phyloP scores from a whole-genome alignment of 257 asterid genomes.

The Capsicum pubescens region DNA sequence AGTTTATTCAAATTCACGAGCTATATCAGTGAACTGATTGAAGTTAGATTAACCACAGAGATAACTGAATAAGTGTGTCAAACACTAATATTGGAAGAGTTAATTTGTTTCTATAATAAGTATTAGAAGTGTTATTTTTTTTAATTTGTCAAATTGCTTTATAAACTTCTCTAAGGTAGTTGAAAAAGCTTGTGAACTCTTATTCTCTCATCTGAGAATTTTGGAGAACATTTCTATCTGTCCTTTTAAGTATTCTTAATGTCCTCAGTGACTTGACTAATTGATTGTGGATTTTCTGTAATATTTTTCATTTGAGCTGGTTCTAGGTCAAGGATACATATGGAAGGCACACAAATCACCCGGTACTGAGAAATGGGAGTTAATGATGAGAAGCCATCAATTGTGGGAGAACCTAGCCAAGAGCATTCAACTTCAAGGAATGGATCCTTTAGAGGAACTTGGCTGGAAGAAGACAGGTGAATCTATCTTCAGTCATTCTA shows the following conservation, averaged over 20 bases:
- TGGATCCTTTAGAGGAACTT: slow-evolving; percentile 69
- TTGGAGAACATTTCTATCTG: slow-evolving; percentile 9
- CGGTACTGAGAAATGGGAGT: slow-evolving; percentile 79
- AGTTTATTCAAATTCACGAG: not conserved
- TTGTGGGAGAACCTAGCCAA: slow-evolving; percentile 80
- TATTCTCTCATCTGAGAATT: not conserved
- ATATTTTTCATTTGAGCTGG: slow-evolving; percentile 44
- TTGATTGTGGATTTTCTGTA: slow-evolving; percentile 37
- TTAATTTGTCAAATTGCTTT: not conserved
- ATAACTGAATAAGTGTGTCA: slow-evolving; percentile 6
- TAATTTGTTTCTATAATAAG: not conserved
- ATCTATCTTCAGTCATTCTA: not conserved
- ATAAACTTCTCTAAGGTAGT: not conserved
- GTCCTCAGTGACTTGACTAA: slow-evolving; percentile 27
- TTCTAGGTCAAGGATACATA: slow-evolving; percentile 93
- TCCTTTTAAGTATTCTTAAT: not conserved
- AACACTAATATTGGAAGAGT: not conserved
- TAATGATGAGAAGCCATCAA: slow-evolving; percentile 73
- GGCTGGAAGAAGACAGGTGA: slow-evolving; percentile 96
- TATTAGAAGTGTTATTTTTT: not conserved
- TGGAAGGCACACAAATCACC: slow-evolving; percentile 91
- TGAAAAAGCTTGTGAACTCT: not conserved
- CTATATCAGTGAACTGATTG: not conserved
- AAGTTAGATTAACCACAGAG: not conserved
- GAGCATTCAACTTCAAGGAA: slow-evolving; percentile 61